phyloP scores from a whole-genome alignment of 116 monocot species.

The Zostera marina region DNA sequence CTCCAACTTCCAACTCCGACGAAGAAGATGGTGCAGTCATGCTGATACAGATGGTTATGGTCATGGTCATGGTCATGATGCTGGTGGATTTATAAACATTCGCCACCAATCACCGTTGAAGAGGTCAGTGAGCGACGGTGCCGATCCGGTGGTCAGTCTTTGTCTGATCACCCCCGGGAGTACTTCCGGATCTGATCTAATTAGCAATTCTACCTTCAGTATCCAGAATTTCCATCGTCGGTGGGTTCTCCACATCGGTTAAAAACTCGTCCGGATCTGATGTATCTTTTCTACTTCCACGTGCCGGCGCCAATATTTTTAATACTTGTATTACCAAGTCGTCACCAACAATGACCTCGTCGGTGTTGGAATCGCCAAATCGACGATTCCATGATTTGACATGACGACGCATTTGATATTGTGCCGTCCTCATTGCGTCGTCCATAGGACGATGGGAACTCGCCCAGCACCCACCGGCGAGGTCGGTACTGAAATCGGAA shows the following conservation, averaged over 20 bases:
- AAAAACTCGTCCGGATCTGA: constrained; percentile 21
- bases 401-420: too few relatives aligned
- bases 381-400: too few relatives aligned
- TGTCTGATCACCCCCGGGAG: constrained; percentile 14
- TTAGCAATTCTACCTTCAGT: constrained; percentile 36
- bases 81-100: background rate
- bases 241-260: constrained; percentile 2
- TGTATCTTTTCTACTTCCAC: too few relatives aligned
- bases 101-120: constrained; percentile 14
- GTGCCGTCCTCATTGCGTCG: too few relatives aligned
- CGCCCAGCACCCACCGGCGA: too few relatives aligned
- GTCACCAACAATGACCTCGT: background rate
- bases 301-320: background rate
- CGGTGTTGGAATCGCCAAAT: too few relatives aligned
- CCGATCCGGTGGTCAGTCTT: constrained; percentile 4
- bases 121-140: constrained; percentile 31
- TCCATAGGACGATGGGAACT: too few relatives aligned
- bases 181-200: constrained; percentile 43
- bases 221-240: constrained; percentile 17
- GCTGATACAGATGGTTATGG: background rate
- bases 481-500: too few relatives aligned
- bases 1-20: background rate
- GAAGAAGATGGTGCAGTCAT: too few relatives aligned
- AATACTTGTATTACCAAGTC: background rate
- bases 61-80: background rate